phyloP scores from a whole-genome alignment of 2,329 filamentous ascomycete species.

The Colletotrichum filicis region DNA sequence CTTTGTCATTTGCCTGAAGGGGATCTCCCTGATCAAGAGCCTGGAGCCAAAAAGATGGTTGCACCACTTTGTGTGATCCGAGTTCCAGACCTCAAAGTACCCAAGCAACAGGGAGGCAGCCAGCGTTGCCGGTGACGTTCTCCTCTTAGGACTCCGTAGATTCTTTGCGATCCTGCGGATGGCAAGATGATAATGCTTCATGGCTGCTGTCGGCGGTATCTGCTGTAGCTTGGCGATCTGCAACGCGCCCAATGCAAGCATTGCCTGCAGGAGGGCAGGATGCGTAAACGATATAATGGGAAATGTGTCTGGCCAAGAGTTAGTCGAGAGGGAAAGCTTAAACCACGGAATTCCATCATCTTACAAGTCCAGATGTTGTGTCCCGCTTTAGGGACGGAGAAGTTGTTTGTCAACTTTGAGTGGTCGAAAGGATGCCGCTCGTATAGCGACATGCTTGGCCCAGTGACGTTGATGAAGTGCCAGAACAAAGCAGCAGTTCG shows the following conservation, averaged over 20 bases:
- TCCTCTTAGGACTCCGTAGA: slow-evolving; percentile 74
- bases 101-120: slow-evolving; percentile 87
- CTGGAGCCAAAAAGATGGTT: slow-evolving; percentile 88
- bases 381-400: slow-evolving; percentile 69
- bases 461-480: slow-evolving; percentile 92
- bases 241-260: slow-evolving; percentile 86
- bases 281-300: slow-evolving; percentile 86
- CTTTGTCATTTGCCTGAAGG: slow-evolving; percentile 78
- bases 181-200: slow-evolving; percentile 92
- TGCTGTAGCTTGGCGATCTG: slow-evolving; percentile 88
- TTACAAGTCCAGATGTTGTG: slow-evolving; percentile 74
- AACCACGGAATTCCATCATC: slow-evolving; percentile 37
- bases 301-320: slow-evolving; percentile 70
- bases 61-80: slow-evolving; percentile 96
- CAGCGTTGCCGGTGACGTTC: slow-evolving; percentile 83
- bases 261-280: slow-evolving; percentile 89
- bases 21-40: slow-evolving; percentile 84
- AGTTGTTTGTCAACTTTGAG: slow-evolving; percentile 71
- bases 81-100: slow-evolving; percentile 95
- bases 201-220: slow-evolving; percentile 79
- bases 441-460: slow-evolving; percentile 86
- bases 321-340: slow-evolving; percentile 22
- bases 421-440: slow-evolving; percentile 84
- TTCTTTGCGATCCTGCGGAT: slow-evolving; percentile 81
- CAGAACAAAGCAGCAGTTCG: slow-evolving; percentile 86